A percentile compares a stretch with the other conserved stretches of the same genome.
These are phyloP conservation scores for Fistulifera solaris DNA, from an alignment of 108 stramenopile genomes.

Conservation along the genomic window DNA sequence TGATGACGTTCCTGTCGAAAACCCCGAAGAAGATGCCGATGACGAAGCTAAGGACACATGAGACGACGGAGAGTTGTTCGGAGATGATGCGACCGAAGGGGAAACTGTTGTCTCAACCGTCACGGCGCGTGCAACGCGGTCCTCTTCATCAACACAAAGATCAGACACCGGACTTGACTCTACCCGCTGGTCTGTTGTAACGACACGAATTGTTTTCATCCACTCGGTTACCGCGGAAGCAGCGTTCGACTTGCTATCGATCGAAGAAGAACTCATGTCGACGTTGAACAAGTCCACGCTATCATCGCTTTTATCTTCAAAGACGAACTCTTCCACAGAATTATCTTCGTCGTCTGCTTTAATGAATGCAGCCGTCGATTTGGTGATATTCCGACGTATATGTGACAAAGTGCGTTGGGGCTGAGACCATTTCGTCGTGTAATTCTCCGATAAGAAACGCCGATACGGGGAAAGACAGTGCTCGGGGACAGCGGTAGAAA, in stretches of 20 bases:
- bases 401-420: neutral
- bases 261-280: neutral
- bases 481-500: too few species aligned
- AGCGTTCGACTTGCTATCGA: conserved; percentile 10
- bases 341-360: neutral
- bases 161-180: too few species aligned
- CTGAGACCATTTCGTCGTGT: neutral
- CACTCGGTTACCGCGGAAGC: conserved; percentile 29
- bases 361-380: neutral
- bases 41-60: too few species aligned
- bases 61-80: too few species aligned
- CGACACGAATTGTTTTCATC: conserved; percentile 34
- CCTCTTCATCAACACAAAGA: too few species aligned
- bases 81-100: too few species aligned
- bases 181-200: conserved; percentile 2
- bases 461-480: neutral
- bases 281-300: neutral
- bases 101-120: too few species aligned
- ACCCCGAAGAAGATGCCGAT: too few species aligned
- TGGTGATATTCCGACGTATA: neutral
- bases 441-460: neutral
- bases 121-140: too few species aligned
- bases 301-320: neutral
- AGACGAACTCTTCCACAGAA: neutral
- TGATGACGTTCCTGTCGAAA: too few species aligned